Evolutionary conservation across 2,329 filamentous ascomycete species (phyloP), one percentile per base, ranked within the genome.

Genomic region (Diaporthe citri): DNA sequence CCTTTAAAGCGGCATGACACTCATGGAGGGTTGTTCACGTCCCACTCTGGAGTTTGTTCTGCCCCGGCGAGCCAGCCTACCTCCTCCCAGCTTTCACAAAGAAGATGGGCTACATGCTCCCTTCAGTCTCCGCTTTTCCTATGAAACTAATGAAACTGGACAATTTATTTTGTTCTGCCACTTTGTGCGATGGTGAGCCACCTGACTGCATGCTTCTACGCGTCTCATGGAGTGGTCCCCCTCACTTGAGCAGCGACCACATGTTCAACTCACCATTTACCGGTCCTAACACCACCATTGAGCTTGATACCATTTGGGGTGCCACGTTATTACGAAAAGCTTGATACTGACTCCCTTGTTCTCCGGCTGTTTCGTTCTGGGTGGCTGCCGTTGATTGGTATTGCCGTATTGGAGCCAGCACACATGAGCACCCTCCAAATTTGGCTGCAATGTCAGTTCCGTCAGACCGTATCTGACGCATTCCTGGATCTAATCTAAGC

Each of bases 381-480:
- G 34, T 1, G 17, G 36, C 36, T 31, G 12, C 4, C 9, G 5
- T 52, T 28, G 34, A 39, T 41, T 36, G 13, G n/a, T n/a, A n/a
- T n/a, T n/a, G n/a, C n/a, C n/a, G 9, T 31, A 22, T 51, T 55
- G 48, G 64, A 52, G 48, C 48, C 48, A 69, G 64, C 64, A 55
- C 48, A 55, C 17, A 6, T 17, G n/a, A 41, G 34, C 46, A 41
- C 31, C 55, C 20, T 69, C 34, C n/a, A 25, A 25, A 39, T n/a
- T n/a, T 36, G 22, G 34, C 31, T 41, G 48, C 48, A 55, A 69
- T 55, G n/a, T 28, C 34, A 25, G 2, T 25, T 31, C 34, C n/a
- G 64, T 69, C 48, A 69, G 34, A 69, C 64, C 20, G 64, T 69
- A 69, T 69, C 64, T 41, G 64, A 22, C 15, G 4, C 17, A 20